Evolutionary conservation across 1,284 basidiomycete genomes (phyloP), one percentile per base, ranked within the genome.

Genomic region (Cryptococcus floricola): DNA sequence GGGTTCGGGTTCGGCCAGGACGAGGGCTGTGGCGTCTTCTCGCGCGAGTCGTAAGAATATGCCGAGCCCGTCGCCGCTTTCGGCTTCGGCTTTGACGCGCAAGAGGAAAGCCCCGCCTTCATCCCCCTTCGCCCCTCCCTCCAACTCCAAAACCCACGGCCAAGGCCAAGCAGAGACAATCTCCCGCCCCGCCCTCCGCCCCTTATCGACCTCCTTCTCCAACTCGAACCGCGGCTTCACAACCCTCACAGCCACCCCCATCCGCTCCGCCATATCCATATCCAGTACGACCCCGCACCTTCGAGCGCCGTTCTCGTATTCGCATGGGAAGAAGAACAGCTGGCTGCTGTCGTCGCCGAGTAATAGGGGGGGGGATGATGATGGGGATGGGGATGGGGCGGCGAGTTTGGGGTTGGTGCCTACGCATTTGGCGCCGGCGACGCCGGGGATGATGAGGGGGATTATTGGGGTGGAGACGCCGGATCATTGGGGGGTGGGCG

Each of bases 281-380:
- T 23, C 23, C 23, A 23, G 2, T 23, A 38, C 38, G 23, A 39
- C 53, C 25, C 47, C 53, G 12, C n/a, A 34, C 4, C 60, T 56
- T 9, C 10, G 10, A 3, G 23, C 23, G 23, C 23, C 23, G 23
- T 54, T 53, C 23, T 57, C 57, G 4, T 18, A 57, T 28, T 57
- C 57, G 4, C 25, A 57, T 5, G 55, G 54, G 5, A 45, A 45
- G 39, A 45, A 53, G n/a, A n/a, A n/a, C n/a, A n/a, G n/a, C 16
- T 62, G 58, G 58, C 37, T 62, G 6, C 50, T 62, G 42, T 58
- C 56, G 28, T 59, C 57, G 14, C 60, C 60, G 3, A 48, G 43
- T 28, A 54, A 23, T 3, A 23, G 23, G 23, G 42, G 18, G 23
- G 23, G 42, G 18, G 18, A 51, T 23, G 50, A 49, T 4, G 60